Conservation (phyloP, 2,329 filamentous ascomycete genomes). For the Paecilomyces sp. region DNA sequence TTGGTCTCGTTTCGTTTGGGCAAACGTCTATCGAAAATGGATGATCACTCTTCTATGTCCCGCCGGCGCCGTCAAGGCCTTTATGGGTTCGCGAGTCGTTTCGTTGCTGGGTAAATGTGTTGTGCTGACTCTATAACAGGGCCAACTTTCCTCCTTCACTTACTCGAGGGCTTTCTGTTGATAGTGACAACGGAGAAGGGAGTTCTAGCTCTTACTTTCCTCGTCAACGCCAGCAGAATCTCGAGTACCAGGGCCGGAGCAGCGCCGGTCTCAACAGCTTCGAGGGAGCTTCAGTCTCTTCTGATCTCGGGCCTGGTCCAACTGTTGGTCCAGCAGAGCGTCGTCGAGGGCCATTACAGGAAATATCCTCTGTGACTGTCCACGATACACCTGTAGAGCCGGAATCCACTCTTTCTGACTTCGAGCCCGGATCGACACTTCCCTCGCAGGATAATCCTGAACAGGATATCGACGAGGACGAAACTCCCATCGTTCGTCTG, state of each 20-base stretch:
- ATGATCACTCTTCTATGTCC: conserved; percentile 1
- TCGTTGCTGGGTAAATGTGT: not conserved
- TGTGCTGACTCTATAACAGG: not conserved
- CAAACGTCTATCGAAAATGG: not conserved
- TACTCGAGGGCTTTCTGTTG: not conserved
- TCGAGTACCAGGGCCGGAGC: not conserved
- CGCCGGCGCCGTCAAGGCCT: conserved; percentile 5
- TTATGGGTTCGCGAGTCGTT: conserved; percentile 8
- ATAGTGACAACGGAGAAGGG: not conserved
- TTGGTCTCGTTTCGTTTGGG: not conserved
- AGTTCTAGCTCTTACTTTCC: not conserved
- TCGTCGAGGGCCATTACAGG: not conserved
- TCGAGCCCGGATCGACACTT: not conserved
- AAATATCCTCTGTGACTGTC: not conserved
- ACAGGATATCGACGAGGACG: not conserved
- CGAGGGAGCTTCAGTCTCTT: not conserved
- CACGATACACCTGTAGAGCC: not conserved
- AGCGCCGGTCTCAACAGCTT: not conserved
- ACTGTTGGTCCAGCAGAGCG: not conserved
- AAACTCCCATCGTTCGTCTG: not conserved
- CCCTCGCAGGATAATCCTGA: not conserved
- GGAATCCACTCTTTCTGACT: not conserved
- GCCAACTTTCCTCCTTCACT: not conserved
- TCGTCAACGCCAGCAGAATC: not conserved
- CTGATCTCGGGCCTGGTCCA: not conserved